These are phyloP conservation scores for Dothideomycetes sp. DNA, from an alignment of 2,329 filamentous ascomycete species.

Conservation along the genomic window DNA sequence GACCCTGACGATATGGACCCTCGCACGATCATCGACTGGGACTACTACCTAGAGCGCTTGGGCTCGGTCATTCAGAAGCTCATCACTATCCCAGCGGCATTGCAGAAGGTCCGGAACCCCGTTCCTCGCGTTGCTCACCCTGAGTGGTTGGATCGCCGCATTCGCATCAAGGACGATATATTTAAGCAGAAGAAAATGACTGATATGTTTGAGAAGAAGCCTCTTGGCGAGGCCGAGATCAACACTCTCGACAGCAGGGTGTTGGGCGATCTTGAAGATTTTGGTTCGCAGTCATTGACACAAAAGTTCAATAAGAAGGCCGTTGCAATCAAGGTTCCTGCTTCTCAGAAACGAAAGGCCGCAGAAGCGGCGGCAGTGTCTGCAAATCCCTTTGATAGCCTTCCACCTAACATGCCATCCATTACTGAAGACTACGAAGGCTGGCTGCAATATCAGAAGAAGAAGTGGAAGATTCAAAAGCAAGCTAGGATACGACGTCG, in stretches of 20 bases:
- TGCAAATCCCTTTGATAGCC: conserved; percentile 65
- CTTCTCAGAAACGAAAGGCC: conserved; percentile 37
- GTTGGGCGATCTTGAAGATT: conserved; percentile 46
- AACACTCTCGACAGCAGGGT: conserved; percentile 48
- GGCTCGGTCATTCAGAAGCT: conserved; percentile 98
- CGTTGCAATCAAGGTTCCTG: conserved; percentile 20
- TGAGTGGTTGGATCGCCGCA: conserved; percentile 89
- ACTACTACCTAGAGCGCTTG: conserved; percentile 91
- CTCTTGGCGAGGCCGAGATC: conserved; percentile 59
- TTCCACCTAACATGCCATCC: conserved; percentile 75
- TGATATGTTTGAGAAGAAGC: conserved; percentile 68
- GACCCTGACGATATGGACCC: conserved; percentile 87
- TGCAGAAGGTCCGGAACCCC: conserved; percentile 90
- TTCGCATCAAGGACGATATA: conserved; percentile 90
- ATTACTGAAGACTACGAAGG: conserved; percentile 77
- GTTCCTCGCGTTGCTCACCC: conserved; percentile 89
- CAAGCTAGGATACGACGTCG: conserved; percentile 74
- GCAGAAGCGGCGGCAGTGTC: conserved; percentile 42
- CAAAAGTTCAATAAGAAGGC: conserved; percentile 33
- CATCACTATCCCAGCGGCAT: conserved; percentile 92
- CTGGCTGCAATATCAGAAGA: conserved; percentile 89
- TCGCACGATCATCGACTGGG: conserved; percentile 83
- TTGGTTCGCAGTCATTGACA: conserved; percentile 22
- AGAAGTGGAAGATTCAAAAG: conserved; percentile 98
- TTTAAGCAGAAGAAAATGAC: conserved; percentile 99